These are phyloP conservation scores for Calonectria crousiana DNA, from an alignment of 2,329 filamentous ascomycete species.

Conservation along the genomic window DNA sequence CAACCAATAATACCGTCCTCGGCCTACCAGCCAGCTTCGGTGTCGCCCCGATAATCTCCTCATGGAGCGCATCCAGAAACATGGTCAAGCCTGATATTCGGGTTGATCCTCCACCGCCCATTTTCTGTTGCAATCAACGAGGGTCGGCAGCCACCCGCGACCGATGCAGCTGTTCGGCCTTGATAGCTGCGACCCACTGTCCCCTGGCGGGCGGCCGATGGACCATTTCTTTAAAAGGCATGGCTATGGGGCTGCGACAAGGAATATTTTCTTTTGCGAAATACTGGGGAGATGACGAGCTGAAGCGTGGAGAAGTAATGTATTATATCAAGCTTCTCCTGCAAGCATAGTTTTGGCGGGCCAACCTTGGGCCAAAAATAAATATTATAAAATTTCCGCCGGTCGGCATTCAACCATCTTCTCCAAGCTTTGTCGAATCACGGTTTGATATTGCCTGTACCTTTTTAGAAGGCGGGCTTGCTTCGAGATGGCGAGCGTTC, in stretches of 20 bases:
- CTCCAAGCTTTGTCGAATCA: background rate
- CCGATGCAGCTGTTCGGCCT: background rate
- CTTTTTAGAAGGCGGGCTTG: background rate
- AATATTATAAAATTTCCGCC: background rate
- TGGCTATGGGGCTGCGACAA: background rate
- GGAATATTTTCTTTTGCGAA: constrained; percentile 7
- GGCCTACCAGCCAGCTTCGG: constrained; percentile 6
- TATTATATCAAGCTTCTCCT: background rate
- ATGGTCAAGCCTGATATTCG: background rate
- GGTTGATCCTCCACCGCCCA: background rate
- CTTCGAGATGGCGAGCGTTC: constrained; percentile 15
- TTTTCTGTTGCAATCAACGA: background rate
- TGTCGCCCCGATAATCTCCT: constrained; percentile 4
- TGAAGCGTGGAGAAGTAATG: background rate
- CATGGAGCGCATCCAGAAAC: background rate
- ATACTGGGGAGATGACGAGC: constrained; percentile 5
- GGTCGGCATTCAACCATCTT: background rate
- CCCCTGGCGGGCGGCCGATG: background rate
- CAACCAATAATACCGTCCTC: constrained; percentile 9
- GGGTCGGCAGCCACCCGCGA: background rate
- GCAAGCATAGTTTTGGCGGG: background rate
- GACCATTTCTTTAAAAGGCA: background rate
- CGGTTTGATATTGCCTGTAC: background rate
- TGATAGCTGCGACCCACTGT: background rate
- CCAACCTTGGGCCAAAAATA: background rate